phyloP scores from a whole-genome alignment of 371 early-diverging fungal species.

The Syncephalastrum monosporum region DNA sequence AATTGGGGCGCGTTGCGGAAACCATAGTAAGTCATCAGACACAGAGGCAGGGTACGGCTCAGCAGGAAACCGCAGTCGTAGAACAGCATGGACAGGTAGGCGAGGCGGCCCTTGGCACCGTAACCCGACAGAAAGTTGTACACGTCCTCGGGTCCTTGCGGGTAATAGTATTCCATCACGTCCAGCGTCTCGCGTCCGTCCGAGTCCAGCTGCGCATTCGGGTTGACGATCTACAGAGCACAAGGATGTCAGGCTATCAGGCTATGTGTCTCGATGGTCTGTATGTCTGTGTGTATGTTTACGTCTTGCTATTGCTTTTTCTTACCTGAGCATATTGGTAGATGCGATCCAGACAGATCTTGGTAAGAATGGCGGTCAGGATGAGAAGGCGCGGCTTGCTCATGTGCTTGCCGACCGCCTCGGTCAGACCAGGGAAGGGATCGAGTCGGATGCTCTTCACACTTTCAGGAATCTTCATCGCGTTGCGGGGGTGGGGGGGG shows the following conservation, averaged over 20 bases:
- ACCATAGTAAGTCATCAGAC: slow-evolving; percentile 34
- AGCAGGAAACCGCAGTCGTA: slow-evolving; percentile 39
- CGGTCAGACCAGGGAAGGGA: slow-evolving; percentile 38
- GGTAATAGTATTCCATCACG: slow-evolving; percentile 43
- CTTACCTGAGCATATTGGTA: slow-evolving; percentile 42
- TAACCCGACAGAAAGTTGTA: slow-evolving; percentile 32
- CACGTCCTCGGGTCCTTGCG: slow-evolving; percentile 30
- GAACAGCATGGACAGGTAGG: slow-evolving; percentile 33
- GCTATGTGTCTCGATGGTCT: too few species aligned
- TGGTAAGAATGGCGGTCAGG: slow-evolving; percentile 34
- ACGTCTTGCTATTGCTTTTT: not conserved
- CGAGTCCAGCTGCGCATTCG: slow-evolving; percentile 27
- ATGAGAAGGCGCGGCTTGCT: slow-evolving; percentile 44
- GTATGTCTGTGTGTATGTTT: not conserved
- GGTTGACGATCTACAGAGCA: slow-evolving; percentile 36
- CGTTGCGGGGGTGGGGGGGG: too few species aligned
- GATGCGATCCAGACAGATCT: slow-evolving; percentile 45
- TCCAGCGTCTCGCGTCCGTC: slow-evolving; percentile 36
- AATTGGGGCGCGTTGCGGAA: slow-evolving; percentile 29
- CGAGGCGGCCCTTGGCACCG: slow-evolving; percentile 41
- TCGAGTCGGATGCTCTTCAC: slow-evolving; percentile 33
- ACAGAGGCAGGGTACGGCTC: slow-evolving; percentile 34
- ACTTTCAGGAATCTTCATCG: slow-evolving; percentile 1
- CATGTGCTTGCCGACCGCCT: slow-evolving; percentile 19
- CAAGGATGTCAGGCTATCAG: not conserved